Base-by-base conservation (phyloP, 179 eudicot genomes). In the Silene vulgaris region DNA sequence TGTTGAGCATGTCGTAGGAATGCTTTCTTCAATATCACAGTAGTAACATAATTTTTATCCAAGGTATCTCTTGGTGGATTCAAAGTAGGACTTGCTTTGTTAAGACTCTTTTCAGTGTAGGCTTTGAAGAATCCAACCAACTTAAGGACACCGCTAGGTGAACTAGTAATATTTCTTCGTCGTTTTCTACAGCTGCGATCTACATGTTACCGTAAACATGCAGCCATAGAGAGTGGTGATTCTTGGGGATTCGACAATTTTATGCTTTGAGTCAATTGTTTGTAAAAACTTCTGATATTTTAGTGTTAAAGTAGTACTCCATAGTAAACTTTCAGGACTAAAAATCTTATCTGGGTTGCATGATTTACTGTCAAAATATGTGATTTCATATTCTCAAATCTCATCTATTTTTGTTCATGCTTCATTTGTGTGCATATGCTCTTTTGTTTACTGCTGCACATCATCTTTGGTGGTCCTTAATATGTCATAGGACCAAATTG, bases 401-500 rank as follows among this genome's bases (percentile, higher is more conserved):
- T 37, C 45, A 37, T 37, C 45, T 37, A 37, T 19, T 68, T 40
- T 40, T 32, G 28, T 37, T 43, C 2, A 11, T 68, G 56, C 37
- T 5, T 43, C 6, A n/a, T 17, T 68, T 68, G 8, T 68, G 54
- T 68, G 8, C 26, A 4, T 20, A 43, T 43, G 8, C 6, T 28
- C 19, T 54, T 23, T 72, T 16, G 32, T 26, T 1, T 59, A 48
- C 48, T 61, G 43, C 60, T 76, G 19, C 73, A 40, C 54, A 43
- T 21, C 8, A 19, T 74, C 57, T 69, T 19, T 71, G 57, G 54
- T 73, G 75, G 73, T 81, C 86, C 88, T 89, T 87, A 76, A 90
- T 86, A 65, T 74, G 50, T 72, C 76, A 75, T 32, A 96, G 99
- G 97, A 95, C 81, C 97, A 92, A 79, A 92, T 95, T 78, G 79